Conservation (phyloP, 192 early-diverging fungal genomes). For the Spizellomyces punctatus region DNA sequence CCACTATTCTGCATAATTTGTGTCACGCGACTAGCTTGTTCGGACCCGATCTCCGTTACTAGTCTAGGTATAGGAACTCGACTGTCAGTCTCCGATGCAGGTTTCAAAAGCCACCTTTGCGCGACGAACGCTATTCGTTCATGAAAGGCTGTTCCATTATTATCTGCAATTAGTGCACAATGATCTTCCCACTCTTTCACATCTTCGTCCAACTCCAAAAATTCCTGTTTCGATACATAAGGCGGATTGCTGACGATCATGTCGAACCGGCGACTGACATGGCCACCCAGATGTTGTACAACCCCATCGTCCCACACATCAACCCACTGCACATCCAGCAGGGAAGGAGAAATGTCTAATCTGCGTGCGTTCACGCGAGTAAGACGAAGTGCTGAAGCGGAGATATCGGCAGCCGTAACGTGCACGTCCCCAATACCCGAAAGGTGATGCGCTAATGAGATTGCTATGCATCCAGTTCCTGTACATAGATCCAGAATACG, state of each 20-base stretch:
- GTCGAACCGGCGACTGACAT: slow-evolving; percentile 49
- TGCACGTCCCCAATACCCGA: slow-evolving; percentile 4
- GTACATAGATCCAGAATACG: slow-evolving; percentile 86
- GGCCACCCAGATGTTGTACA: neutral
- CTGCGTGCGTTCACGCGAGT: slow-evolving; percentile 48
- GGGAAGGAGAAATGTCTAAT: slow-evolving; percentile 13
- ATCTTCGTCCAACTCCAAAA: slow-evolving; percentile 62
- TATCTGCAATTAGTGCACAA: slow-evolving; percentile 68
- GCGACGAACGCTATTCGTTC: slow-evolving; percentile 53
- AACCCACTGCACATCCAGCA: slow-evolving; percentile 1
- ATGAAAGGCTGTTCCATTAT: slow-evolving; percentile 65
- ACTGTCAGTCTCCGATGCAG: neutral
- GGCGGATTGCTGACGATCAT: slow-evolving; percentile 92
- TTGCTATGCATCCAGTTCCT: slow-evolving; percentile 67
- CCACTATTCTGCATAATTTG: slow-evolving; percentile 53
- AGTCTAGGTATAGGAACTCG: slow-evolving; percentile 57
- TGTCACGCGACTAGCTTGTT: slow-evolving; percentile 59
- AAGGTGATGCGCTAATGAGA: slow-evolving; percentile 25
- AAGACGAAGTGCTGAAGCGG: slow-evolving; percentile 62
- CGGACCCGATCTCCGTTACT: slow-evolving; percentile 83
- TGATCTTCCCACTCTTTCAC: slow-evolving; percentile 89
- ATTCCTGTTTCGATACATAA: slow-evolving; percentile 77
- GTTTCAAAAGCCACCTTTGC: slow-evolving; percentile 31
- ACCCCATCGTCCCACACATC: slow-evolving; percentile 6
- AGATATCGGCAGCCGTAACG: slow-evolving; percentile 44